These are phyloP conservation scores for Brassica juncea DNA, from an alignment of 345 rosid species.

Conservation along the genomic window DNA sequence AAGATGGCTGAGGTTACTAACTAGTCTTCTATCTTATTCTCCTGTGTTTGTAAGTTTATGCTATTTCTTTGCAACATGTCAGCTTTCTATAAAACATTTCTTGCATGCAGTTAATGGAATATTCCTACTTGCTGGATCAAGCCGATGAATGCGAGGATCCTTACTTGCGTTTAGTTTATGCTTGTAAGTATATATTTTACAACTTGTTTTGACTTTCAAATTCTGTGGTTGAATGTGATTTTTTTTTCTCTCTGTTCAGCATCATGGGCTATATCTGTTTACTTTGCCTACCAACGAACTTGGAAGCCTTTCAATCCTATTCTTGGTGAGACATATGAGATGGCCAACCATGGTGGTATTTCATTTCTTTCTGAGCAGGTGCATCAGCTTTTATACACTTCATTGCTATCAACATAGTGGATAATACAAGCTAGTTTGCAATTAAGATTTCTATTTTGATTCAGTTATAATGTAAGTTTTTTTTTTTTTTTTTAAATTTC, in stretches of 20 bases:
- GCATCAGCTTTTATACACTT: slow-evolving; percentile 20
- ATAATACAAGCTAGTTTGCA: not conserved
- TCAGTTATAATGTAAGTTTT: not conserved
- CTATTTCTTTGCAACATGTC: not conserved
- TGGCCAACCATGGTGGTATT: slow-evolving; percentile 76
- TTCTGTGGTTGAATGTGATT: too few species aligned
- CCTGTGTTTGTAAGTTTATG: not conserved
- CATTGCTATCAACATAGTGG: not conserved
- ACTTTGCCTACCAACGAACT: slow-evolving; percentile 76
- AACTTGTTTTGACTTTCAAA: not conserved
- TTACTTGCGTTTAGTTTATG: slow-evolving; percentile 79
- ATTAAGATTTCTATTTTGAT: not conserved
- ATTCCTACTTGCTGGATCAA: slow-evolving; percentile 71
- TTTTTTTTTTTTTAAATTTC: slow-evolving; percentile 29
- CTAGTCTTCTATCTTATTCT: slow-evolving; percentile 25
- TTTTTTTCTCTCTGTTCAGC: slow-evolving; percentile 43
- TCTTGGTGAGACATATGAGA: slow-evolving; percentile 92
- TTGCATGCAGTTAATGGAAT: slow-evolving; percentile 76
- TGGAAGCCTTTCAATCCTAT: slow-evolving; percentile 99
- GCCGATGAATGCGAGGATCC: slow-evolving; percentile 96
- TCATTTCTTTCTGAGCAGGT: slow-evolving; percentile 91
- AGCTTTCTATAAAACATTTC: slow-evolving; percentile 4
- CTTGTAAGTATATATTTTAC: slow-evolving; percentile 48
- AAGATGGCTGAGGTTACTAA: slow-evolving; percentile 87
- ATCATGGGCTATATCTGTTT: slow-evolving; percentile 88